phyloP scores from a whole-genome alignment of 2,329 filamentous ascomycete species.

The Fusarium zealandicum region DNA sequence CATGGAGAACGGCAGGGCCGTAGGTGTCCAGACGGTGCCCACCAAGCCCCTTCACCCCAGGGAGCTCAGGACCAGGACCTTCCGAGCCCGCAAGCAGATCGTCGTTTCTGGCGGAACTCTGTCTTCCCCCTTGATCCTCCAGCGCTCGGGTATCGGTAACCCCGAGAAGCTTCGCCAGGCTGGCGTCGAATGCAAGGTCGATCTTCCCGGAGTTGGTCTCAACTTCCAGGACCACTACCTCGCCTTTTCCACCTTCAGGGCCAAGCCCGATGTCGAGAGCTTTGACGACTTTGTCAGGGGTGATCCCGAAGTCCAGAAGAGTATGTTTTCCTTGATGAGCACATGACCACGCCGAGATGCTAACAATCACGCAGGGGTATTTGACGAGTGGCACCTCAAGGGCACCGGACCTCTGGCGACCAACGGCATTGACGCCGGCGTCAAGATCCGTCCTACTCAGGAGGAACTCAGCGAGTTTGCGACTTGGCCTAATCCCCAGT shows the following conservation, averaged over 20 bases:
- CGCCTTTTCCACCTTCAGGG: conserved; percentile 73
- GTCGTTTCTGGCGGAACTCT: conserved; percentile 76
- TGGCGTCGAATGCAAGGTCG: conserved; percentile 72
- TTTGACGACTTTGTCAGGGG: conserved; percentile 84
- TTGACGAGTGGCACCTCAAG: conserved; percentile 79
- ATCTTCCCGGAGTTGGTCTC: conserved; percentile 75
- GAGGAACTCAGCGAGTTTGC: conserved; percentile 74
- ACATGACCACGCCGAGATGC: not conserved
- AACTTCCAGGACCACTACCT: conserved; percentile 83
- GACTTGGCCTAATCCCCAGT: conserved; percentile 76
- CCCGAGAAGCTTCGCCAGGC: conserved; percentile 73
- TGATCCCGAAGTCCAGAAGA: conserved; percentile 74
- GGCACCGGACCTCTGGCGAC: conserved; percentile 80
- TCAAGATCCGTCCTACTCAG: conserved; percentile 76
- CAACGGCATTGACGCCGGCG: conserved; percentile 81
- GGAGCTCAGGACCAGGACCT: conserved; percentile 60
- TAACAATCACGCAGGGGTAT: conserved; percentile 59
- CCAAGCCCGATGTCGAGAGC: conserved; percentile 77
- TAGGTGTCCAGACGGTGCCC: conserved; percentile 72
- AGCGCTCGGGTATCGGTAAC: conserved; percentile 76
- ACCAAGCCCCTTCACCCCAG: conserved; percentile 72
- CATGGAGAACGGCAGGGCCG: conserved; percentile 74
- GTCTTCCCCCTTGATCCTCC: conserved; percentile 76
- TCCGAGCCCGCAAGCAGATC: conserved; percentile 75
- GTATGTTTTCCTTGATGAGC: conserved; percentile 41